A percentile compares a stretch with the other conserved stretches of the same genome.
These are phyloP conservation scores for Coniochaeta ligniaria DNA, from an alignment of 2,329 filamentous ascomycete species.

Conservation along the genomic window DNA sequence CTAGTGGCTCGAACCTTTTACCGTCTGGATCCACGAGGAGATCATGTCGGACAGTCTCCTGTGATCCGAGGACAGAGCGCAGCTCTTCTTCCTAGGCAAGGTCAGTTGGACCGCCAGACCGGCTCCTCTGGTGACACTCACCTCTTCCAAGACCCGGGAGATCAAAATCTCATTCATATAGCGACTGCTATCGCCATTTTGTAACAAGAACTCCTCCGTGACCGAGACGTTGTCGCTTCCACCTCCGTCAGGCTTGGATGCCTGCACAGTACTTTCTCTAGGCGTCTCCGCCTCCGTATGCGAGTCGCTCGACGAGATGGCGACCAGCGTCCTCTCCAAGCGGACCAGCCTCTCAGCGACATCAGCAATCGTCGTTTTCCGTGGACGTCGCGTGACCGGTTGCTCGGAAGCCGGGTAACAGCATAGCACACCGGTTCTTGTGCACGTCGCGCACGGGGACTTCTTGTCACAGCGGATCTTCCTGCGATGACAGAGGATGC, in stretches of 20 bases:
- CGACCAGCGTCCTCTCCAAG: slow-evolving; percentile 15
- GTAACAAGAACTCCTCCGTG: slow-evolving; percentile 9
- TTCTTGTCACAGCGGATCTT: slow-evolving; percentile 19
- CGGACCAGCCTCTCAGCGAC: slow-evolving; percentile 14
- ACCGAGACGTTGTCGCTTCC: not conserved
- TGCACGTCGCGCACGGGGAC: slow-evolving; percentile 14
- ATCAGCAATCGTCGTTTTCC: slow-evolving; percentile 15
- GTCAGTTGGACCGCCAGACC: not conserved
- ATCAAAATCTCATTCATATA: slow-evolving; percentile 17
- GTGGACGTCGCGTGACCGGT: slow-evolving; percentile 7
- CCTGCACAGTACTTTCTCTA: not conserved
- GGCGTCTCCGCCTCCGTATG: not conserved
- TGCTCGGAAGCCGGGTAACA: slow-evolving; percentile 12
- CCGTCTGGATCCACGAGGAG: not conserved
- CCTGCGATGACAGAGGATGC: slow-evolving; percentile 15
- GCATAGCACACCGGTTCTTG: slow-evolving; percentile 13
- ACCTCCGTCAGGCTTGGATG: not conserved
- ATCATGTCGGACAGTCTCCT: slow-evolving; percentile 3
- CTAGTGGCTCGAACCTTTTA: slow-evolving; percentile 1
- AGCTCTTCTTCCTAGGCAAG: slow-evolving; percentile 12
- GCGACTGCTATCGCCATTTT: slow-evolving; percentile 9
- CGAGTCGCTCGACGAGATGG: slow-evolving; percentile 8
- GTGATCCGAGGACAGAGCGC: slow-evolving; percentile 7
- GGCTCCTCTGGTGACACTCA: not conserved
- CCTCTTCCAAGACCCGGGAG: slow-evolving; percentile 14